These are phyloP conservation scores for Desmodesmus armatus DNA, from an alignment of 139 green algal species.

Conservation along the genomic window DNA sequence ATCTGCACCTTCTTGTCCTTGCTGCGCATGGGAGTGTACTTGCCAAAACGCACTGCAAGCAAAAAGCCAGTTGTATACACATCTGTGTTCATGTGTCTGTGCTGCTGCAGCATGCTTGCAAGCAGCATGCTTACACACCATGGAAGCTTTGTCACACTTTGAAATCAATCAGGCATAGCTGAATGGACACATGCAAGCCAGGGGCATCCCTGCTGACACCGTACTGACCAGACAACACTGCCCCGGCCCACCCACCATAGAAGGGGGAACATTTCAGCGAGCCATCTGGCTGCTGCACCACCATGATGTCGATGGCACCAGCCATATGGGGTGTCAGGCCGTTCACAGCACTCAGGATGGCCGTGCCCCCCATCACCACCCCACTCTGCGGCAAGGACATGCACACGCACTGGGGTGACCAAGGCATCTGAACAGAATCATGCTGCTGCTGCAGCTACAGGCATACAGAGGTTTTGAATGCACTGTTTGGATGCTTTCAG, in stretches of 20 bases:
- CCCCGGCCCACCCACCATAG: constrained; percentile 86
- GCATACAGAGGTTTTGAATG: background rate
- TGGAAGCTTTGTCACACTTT: background rate
- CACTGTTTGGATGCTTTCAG: background rate
- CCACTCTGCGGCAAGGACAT: constrained; percentile 50
- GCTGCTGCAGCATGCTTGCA: background rate
- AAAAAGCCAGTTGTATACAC: background rate
- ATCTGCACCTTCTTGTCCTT: constrained; percentile 81
- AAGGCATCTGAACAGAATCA: background rate
- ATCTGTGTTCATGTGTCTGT: background rate
- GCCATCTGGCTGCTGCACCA: constrained; percentile 89
- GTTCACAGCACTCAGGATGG: constrained; percentile 65
- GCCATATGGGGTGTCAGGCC: constrained; percentile 81
- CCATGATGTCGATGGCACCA: constrained; percentile 93
- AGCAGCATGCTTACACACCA: background rate
- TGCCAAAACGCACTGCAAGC: constrained; percentile 91
- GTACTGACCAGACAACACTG: background rate
- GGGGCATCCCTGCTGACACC: background rate
- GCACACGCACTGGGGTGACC: no score
- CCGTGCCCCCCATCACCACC: constrained; percentile 69
- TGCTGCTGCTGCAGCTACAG: background rate
- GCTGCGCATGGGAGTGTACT: constrained; percentile 88
- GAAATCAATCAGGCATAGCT: background rate
- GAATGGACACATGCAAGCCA: no score
- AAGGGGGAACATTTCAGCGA: constrained; percentile 87